Evolutionary conservation across 176 grass and related monocot genomes (phyloP).

Genomic region (Tuctoria greenei): DNA sequence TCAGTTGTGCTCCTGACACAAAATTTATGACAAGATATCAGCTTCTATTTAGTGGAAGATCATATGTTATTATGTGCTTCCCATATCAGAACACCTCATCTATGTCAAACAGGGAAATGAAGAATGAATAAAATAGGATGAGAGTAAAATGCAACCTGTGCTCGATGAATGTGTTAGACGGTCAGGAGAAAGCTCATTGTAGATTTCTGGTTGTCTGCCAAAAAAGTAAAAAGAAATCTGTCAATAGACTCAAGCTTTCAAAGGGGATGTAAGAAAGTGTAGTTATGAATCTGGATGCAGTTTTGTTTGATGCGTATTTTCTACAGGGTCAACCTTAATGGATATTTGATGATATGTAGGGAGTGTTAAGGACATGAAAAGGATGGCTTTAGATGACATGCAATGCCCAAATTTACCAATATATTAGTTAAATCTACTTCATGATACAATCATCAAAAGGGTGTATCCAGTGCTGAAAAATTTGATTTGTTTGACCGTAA

Average conservation of each 20-base stretch:
- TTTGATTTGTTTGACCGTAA: too few relatives aligned
- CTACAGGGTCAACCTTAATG: not conserved
- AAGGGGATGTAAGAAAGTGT: not conserved
- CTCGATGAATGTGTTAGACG: conserved; percentile 33
- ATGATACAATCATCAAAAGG: conserved; percentile 14
- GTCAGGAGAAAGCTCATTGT: conserved; percentile 28
- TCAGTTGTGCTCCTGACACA: conserved; percentile 59
- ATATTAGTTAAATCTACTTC: not conserved
- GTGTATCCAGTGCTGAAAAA: too few relatives aligned
- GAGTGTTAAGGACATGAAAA: conserved; percentile 10
- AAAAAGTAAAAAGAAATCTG: conserved; percentile 25
- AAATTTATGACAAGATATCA: conserved; percentile 28
- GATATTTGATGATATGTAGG: conserved; percentile 11
- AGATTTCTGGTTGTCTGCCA: conserved; percentile 52
- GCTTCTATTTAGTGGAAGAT: not conserved
- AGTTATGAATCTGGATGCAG: conserved; percentile 9
- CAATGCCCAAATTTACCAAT: not conserved
- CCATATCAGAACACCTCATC: not conserved
- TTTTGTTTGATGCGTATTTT: conserved; percentile 5
- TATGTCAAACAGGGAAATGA: not conserved
- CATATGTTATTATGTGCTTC: conserved; percentile 14
- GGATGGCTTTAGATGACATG: not conserved
- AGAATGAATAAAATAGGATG: conserved; percentile 2
- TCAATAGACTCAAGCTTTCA: conserved; percentile 12
- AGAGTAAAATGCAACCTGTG: conserved; percentile 55